phyloP scores from a whole-genome alignment of 176 grass and related monocot genomes.

The Eragrostis nindensis region DNA sequence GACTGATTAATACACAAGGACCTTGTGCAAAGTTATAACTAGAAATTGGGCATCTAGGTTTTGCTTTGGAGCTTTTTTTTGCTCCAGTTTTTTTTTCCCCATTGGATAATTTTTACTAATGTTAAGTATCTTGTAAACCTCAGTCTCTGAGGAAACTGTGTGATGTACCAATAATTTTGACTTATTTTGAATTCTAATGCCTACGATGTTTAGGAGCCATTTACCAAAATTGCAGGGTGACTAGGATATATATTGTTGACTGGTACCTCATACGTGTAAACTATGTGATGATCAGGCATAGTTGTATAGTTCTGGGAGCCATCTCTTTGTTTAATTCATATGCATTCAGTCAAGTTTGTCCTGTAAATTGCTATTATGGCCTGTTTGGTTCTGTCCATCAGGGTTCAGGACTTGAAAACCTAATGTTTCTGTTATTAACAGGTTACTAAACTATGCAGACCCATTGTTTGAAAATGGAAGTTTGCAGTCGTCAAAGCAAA shows the following conservation, averaged over 20 bases:
- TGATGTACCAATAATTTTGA: conserved; percentile 2
- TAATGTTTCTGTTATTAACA: conserved; percentile 42
- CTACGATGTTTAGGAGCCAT: conserved; percentile 7
- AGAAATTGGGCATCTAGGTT: conserved; percentile 10
- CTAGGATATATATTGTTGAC: conserved; percentile 17
- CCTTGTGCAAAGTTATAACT: conserved; percentile 19
- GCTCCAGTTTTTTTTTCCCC: neutral
- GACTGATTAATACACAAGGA: neutral
- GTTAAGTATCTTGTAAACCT: neutral
- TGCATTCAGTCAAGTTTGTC: neutral
- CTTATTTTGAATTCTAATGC: conserved; percentile 4
- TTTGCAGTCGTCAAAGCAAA: conserved; percentile 35
- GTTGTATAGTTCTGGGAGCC: conserved; percentile 5
- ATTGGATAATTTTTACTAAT: neutral
- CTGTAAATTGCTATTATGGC: conserved; percentile 10
- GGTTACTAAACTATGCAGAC: conserved; percentile 54
- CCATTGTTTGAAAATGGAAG: conserved; percentile 57
- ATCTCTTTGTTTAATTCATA: neutral
- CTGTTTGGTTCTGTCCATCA: conserved; percentile 1
- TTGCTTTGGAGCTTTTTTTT: neutral
- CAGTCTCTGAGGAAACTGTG: neutral
- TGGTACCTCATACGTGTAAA: conserved; percentile 14
- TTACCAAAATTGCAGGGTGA: neutral
- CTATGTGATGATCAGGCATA: neutral
- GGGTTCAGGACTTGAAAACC: conserved; percentile 22